Base-by-base conservation (phyloP, 2,329 filamentous ascomycete species). In the Rachicladosporium sp. region DNA sequence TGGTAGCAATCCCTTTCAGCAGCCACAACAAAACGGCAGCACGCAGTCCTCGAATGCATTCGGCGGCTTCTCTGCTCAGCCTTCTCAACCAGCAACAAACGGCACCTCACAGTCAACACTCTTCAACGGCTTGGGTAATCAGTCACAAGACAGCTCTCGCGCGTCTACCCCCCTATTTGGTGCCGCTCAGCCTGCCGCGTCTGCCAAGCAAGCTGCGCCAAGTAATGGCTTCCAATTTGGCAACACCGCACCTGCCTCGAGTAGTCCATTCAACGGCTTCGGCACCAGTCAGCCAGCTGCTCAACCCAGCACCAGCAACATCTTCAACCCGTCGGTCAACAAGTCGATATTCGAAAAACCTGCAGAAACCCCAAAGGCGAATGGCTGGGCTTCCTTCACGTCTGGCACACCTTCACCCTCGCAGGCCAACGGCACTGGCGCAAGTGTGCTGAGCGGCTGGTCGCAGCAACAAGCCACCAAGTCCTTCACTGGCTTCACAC, bases 371-470 rank as follows among this genome's bases (percentile, higher is more conserved):
- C 38, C 41, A 13, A 44, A 42, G 34, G 39, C 36, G 19, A 35
- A 43, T 29, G 40, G 40, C 6, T 42, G 35, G 35, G 19, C 35
- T 11, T 35, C 40, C 4, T 42, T 38, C 35, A 38, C 31, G 13
- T 38, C 32, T 13, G 35, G 35, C 11, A 36, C 36, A 8, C 36
- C 36, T 38, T 34, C 40, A 12, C 29, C 35, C 10, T 10, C 35
- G 29, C n/a, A 15, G 10, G 35, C 23, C 10, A 15, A 8, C 10
- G 27, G 31, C 15, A 10, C 35, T 23, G 40, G 40, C 10, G 27
- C 38, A n/a, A 41, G 38, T 31, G 29, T 46, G 10, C 43, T 47
- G 21, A 37, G 43, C 32, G 36, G 38, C 23, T 34, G 38, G 29
- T 29, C 38, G 8, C 37, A 45, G 27, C 34, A 41, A 27, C 38